phyloP scores from a whole-genome alignment of 345 rosid genomes.

The Garcia nutans region DNA sequence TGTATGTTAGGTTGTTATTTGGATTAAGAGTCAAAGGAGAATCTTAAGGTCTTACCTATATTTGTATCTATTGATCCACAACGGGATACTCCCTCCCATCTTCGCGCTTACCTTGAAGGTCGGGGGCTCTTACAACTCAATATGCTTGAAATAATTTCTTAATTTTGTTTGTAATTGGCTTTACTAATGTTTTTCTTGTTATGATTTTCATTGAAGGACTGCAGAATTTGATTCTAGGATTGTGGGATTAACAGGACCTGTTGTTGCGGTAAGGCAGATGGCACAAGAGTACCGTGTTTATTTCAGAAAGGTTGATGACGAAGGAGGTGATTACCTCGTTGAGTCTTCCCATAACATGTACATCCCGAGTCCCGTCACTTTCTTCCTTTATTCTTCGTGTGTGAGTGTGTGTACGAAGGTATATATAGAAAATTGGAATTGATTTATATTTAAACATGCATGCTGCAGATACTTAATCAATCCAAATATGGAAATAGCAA shows the following conservation, averaged over 20 bases:
- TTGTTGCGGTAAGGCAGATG: conserved; percentile 68
- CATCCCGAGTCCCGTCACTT: conserved; percentile 1
- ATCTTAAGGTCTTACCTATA: conserved; percentile 61
- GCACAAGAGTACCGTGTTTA: conserved; percentile 80
- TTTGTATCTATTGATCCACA: conserved; percentile 92
- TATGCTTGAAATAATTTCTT: neutral
- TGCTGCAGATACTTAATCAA: conserved; percentile 66
- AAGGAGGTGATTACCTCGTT: conserved; percentile 82
- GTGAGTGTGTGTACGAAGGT: neutral
- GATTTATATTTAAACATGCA: conserved; percentile 6
- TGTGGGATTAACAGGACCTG: conserved; percentile 70
- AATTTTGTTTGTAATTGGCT: neutral
- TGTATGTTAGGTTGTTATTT: conserved; percentile 31
- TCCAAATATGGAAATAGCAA: conserved; percentile 78
- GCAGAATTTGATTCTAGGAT: conserved; percentile 81
- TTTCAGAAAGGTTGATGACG: conserved; percentile 83
- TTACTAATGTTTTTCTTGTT: conserved; percentile 18
- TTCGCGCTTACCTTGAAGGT: conserved; percentile 78
- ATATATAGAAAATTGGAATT: neutral
- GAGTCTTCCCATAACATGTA: conserved; percentile 85
- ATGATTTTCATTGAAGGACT: conserved; percentile 18
- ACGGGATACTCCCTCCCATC: conserved; percentile 76
- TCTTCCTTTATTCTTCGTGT: neutral
- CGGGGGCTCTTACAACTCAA: conserved; percentile 11
- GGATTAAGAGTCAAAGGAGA: conserved; percentile 52